Percentiles rank a stretch among this genome's conserved stretches.
Evolutionary conservation across 805 yeast species (phyloP).

Genomic region (Metschnikowia baotianmanensis): DNA sequence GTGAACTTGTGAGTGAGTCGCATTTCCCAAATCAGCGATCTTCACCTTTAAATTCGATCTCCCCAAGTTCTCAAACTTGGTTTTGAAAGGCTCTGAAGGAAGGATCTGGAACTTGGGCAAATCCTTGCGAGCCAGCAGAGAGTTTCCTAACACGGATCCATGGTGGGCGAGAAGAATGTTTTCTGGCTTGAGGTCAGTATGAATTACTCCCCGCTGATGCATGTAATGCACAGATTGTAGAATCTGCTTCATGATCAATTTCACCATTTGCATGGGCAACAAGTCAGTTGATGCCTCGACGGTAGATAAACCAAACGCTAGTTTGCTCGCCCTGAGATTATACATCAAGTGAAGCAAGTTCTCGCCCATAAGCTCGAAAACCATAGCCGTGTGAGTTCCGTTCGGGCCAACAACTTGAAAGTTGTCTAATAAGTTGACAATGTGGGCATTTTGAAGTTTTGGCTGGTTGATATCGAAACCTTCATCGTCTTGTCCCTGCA

Average conservation of each 20-base stretch:
- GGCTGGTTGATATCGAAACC: neutral
- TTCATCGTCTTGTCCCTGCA: constrained; percentile 46
- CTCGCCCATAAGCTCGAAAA: constrained; percentile 95
- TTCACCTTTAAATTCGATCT: constrained; percentile 44
- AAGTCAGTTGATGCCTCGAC: constrained; percentile 6
- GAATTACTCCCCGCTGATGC: constrained; percentile 74
- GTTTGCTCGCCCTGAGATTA: constrained; percentile 56
- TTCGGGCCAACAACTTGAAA: constrained; percentile 87
- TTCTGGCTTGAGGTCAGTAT: constrained; percentile 73
- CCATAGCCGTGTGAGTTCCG: constrained; percentile 95
- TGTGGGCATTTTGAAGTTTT: constrained; percentile 38
- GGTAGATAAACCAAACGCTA: neutral
- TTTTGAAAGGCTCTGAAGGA: constrained; percentile 17
- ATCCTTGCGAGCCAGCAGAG: neutral
- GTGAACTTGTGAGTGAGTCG: constrained; percentile 78
- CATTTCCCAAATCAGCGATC: constrained; percentile 92
- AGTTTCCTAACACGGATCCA: neutral
- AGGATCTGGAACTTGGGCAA: constrained; percentile 12
- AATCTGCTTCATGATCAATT: constrained; percentile 78
- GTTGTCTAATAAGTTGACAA: constrained; percentile 77
- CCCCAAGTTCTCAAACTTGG: constrained; percentile 1
- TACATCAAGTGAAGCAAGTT: constrained; percentile 82
- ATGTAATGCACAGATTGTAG: constrained; percentile 68
- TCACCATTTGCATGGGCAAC: constrained; percentile 69
- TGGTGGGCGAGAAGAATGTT: constrained; percentile 37